These are phyloP conservation scores for Termitomyces sp. DNA, from an alignment of 768 basidiomycete genomes.

Conservation along the genomic window DNA sequence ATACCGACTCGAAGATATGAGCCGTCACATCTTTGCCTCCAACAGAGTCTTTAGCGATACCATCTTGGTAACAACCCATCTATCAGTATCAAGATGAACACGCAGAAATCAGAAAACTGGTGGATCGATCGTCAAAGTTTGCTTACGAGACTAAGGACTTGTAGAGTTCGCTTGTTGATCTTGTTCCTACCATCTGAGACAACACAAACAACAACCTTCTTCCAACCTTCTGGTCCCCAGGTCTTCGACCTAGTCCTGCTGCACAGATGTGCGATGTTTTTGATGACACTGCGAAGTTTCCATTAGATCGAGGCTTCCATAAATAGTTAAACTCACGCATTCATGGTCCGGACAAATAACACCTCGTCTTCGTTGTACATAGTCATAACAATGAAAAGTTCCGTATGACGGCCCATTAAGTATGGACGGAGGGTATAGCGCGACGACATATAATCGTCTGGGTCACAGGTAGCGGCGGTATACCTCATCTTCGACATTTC, in stretches of 20 bases:
- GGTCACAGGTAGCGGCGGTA: slow-evolving; percentile 86
- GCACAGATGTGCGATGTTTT: slow-evolving; percentile 81
- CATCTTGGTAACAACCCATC: slow-evolving; percentile 89
- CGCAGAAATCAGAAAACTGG: background rate
- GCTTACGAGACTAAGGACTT: slow-evolving; percentile 75
- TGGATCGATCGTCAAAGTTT: background rate
- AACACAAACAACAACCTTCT: slow-evolving; percentile 85
- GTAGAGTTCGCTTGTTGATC: slow-evolving; percentile 86
- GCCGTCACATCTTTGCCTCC: slow-evolving; percentile 89
- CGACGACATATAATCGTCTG: slow-evolving; percentile 77
- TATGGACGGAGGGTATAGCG: slow-evolving; percentile 78
- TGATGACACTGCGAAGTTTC: slow-evolving; percentile 56
- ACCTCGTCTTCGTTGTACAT: slow-evolving; percentile 94
- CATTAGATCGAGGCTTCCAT: background rate
- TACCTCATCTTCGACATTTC: slow-evolving; percentile 84
- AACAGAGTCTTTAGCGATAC: slow-evolving; percentile 84
- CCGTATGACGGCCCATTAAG: slow-evolving; percentile 74
- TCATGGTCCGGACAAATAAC: slow-evolving; percentile 77
- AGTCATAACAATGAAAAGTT: slow-evolving; percentile 94
- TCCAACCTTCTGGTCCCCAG: slow-evolving; percentile 88
- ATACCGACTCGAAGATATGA: slow-evolving; percentile 81
- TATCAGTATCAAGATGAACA: slow-evolving; percentile 15
- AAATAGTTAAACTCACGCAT: slow-evolving; percentile 47
- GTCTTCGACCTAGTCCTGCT: slow-evolving; percentile 62
- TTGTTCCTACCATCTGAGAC: slow-evolving; percentile 84